Evolutionary conservation across 495 filamentous ascomycete species (phyloP).

Genomic region (Hypoxylon intermedium): DNA sequence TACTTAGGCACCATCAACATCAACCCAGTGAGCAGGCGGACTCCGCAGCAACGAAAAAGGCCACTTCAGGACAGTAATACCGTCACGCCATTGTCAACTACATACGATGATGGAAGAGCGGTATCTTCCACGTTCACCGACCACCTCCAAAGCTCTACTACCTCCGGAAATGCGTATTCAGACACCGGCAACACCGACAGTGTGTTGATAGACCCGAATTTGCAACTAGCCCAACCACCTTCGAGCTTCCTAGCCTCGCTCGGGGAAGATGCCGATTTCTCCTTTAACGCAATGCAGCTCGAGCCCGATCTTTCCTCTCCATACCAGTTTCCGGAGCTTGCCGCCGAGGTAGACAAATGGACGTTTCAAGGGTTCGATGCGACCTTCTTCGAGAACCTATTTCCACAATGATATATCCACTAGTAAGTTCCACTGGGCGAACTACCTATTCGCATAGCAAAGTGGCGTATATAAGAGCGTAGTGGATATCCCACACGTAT

Average conservation of each 20-base stretch:
- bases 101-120: background rate
- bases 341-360: constrained; percentile 50
- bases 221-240: constrained; percentile 4
- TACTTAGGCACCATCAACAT: constrained; percentile 58
- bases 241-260: constrained; percentile 9
- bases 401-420: constrained; percentile 14
- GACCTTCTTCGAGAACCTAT: constrained; percentile 45
- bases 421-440: background rate
- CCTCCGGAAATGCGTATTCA: constrained; percentile 2
- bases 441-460: background rate
- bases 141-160: background rate
- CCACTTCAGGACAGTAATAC: background rate
- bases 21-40: constrained; percentile 36
- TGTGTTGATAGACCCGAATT: constrained; percentile 2
- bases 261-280: constrained; percentile 34
- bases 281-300: constrained; percentile 47
- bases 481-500: no score
- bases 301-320: constrained; percentile 28
- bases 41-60: background rate
- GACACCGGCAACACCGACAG: background rate
- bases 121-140: background rate
- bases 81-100: background rate
- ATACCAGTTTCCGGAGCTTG: constrained; percentile 37
- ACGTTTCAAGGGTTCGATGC: constrained; percentile 52
- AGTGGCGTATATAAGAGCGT: no score